Conservation (phyloP, 495 filamentous ascomycete species). For the Oleoguttula mirabilis region DNA sequence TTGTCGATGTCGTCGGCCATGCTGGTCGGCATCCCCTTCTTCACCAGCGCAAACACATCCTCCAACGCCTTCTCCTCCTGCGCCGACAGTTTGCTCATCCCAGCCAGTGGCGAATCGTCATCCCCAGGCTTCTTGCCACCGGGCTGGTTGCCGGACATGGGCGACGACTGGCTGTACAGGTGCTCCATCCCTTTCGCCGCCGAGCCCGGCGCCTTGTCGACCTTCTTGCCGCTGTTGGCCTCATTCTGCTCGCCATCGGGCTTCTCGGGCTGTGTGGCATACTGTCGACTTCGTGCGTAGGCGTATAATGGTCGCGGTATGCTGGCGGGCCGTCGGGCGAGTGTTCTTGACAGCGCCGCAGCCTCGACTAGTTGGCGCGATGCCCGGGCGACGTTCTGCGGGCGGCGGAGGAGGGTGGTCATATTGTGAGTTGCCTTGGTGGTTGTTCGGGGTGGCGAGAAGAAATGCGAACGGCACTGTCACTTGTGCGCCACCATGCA, state of each 20-base stretch:
- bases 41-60: conserved; percentile 32
- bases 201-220: conserved; percentile 26
- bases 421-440: no score
- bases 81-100: conserved; percentile 23
- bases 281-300: conserved; percentile 40
- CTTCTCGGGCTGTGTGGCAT: conserved; percentile 41
- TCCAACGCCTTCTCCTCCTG: conserved; percentile 35
- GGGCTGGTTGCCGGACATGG: conserved; percentile 28
- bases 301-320: conserved; percentile 29
- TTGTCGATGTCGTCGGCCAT: conserved; percentile 34
- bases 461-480: no score
- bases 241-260: conserved; percentile 26
- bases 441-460: no score
- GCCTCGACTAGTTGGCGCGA: conserved; percentile 19
- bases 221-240: conserved; percentile 17
- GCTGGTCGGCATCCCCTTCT: conserved; percentile 35
- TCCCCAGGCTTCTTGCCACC: conserved; percentile 28
- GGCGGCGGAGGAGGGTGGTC: conserved; percentile 15
- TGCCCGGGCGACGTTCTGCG: conserved; percentile 13
- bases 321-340: conserved; percentile 26
- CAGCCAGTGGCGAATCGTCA: conserved; percentile 9
- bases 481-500: no score
- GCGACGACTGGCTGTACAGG: conserved; percentile 30
- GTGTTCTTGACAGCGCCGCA: conserved; percentile 13
- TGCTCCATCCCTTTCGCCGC: conserved; percentile 35